Percentiles rank a stretch among this genome's conserved stretches.
phyloP scores from a whole-genome alignment of 1,284 basidiomycete genomes.

The Heterobasidion occidentale region DNA sequence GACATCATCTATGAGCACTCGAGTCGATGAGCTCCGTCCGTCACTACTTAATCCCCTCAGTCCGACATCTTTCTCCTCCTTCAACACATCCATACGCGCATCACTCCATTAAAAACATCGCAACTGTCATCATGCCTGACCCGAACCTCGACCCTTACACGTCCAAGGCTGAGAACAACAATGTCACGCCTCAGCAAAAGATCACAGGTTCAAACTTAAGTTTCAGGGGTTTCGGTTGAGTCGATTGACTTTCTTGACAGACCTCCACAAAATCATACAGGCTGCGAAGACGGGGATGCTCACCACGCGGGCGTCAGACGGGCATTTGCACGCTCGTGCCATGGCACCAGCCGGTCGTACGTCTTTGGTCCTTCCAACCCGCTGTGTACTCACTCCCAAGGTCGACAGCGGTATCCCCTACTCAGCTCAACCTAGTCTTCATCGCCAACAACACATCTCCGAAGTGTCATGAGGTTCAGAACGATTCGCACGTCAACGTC shows the following conservation, averaged over 20 bases:
- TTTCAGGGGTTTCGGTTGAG: not conserved
- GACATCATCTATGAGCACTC: not conserved
- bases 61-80: too few species aligned
- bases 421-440: slow-evolving; percentile 56
- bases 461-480: slow-evolving; percentile 73
- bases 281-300: slow-evolving; percentile 70
- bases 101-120: too few species aligned
- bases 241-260: slow-evolving; percentile 20
- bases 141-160: slow-evolving; percentile 60
- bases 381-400: not conserved
- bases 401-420: slow-evolving; percentile 34
- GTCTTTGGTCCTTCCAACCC: slow-evolving; percentile 16
- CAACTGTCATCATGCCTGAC: slow-evolving; percentile 18
- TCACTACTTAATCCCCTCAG: too few species aligned
- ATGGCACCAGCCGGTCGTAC: slow-evolving; percentile 71
- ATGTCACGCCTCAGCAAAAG: slow-evolving; percentile 54
- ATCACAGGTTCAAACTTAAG: slow-evolving; percentile 37
- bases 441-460: slow-evolving; percentile 70
- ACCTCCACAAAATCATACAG: slow-evolving; percentile 54
- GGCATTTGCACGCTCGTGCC: slow-evolving; percentile 73
- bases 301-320: slow-evolving; percentile 69
- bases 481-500: slow-evolving; percentile 75
- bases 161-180: slow-evolving; percentile 45
- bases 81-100: too few species aligned
- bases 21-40: too few species aligned